Evolutionary conservation across 345 rosid species (phyloP).

Genomic region (Eucalyptus erythrocorys): DNA sequence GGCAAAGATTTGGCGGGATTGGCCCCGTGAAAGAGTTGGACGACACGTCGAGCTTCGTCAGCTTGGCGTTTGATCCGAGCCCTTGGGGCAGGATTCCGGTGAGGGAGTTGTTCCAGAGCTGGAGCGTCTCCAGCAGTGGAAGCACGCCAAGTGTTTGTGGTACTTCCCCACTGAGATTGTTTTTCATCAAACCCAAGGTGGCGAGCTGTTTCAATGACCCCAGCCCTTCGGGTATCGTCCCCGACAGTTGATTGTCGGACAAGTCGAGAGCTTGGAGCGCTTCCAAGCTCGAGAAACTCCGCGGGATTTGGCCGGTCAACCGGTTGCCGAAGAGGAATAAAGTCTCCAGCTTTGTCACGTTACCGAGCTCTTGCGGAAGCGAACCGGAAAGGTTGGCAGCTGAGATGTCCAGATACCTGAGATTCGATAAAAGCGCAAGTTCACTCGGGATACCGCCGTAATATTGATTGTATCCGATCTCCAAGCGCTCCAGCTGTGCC

Average conservation of each 20-base stretch:
- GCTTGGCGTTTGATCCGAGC: conserved; percentile 64
- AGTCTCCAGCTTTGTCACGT: conserved; percentile 44
- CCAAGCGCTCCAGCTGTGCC: conserved; percentile 50
- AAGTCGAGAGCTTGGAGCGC: conserved; percentile 49
- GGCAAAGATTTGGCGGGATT: conserved; percentile 64
- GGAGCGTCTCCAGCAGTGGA: conserved; percentile 39
- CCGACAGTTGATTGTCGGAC: conserved; percentile 59
- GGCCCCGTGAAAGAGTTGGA: conserved; percentile 64
- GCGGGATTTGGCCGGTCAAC: conserved; percentile 58
- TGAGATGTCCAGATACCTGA: conserved; percentile 63
- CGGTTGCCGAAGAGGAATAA: conserved; percentile 45
- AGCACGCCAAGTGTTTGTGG: conserved; percentile 61
- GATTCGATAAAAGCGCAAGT: conserved; percentile 33
- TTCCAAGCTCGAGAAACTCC: conserved; percentile 35
- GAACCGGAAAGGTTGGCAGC: conserved; percentile 51
- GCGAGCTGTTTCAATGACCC: conserved; percentile 40
- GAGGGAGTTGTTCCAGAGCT: conserved; percentile 63
- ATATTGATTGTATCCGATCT: conserved; percentile 69
- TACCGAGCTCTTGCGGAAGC: conserved; percentile 46
- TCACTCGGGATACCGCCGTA: conserved; percentile 56
- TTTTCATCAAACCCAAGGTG: conserved; percentile 51
- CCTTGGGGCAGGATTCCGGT: conserved; percentile 60
- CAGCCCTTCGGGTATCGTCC: conserved; percentile 47
- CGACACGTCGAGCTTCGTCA: conserved; percentile 56
- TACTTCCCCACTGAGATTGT: conserved; percentile 43